These are phyloP conservation scores for Candida anutae DNA, from an alignment of 1,139 yeast species.

Conservation along the genomic window DNA sequence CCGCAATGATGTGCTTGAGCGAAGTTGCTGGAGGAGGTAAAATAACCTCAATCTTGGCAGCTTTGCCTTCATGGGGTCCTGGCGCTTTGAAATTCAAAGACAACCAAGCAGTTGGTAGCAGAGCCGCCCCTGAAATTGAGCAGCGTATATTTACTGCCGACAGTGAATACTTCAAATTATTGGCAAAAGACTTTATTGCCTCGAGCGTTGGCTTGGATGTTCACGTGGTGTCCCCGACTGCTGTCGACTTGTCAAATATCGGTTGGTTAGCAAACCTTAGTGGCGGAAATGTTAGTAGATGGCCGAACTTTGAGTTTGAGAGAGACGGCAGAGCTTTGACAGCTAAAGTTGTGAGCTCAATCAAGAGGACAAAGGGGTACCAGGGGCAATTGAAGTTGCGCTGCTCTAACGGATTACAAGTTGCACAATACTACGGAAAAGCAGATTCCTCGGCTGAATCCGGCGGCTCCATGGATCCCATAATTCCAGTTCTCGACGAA, in stretches of 20 bases:
- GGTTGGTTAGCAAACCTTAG: constrained; percentile 61
- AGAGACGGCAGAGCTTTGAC: constrained; percentile 65
- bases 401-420: constrained; percentile 83
- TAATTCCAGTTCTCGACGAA: constrained; percentile 56
- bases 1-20: constrained; percentile 60
- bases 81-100: constrained; percentile 62
- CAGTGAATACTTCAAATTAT: constrained; percentile 51
- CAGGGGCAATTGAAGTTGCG: constrained; percentile 82
- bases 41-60: constrained; percentile 58
- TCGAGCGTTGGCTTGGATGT: constrained; percentile 71
- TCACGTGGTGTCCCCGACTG: constrained; percentile 56
- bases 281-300: constrained; percentile 65
- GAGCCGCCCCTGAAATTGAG: constrained; percentile 46
- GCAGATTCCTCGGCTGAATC: constrained; percentile 15
- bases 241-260: constrained; percentile 69
- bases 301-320: constrained; percentile 60
- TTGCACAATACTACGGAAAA: constrained; percentile 66
- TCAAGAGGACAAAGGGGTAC: constrained; percentile 50
- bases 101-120: constrained; percentile 26
- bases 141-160: constrained; percentile 49
- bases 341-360: constrained; percentile 47
- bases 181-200: constrained; percentile 51
- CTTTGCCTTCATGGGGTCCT: constrained; percentile 78
- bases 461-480: constrained; percentile 49
- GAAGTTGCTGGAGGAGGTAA: constrained; percentile 79